Percentiles rank a stretch among this genome's conserved stretches.
phyloP scores from a whole-genome alignment of 2,329 filamentous ascomycete species.

The Fusarium cicatricum region DNA sequence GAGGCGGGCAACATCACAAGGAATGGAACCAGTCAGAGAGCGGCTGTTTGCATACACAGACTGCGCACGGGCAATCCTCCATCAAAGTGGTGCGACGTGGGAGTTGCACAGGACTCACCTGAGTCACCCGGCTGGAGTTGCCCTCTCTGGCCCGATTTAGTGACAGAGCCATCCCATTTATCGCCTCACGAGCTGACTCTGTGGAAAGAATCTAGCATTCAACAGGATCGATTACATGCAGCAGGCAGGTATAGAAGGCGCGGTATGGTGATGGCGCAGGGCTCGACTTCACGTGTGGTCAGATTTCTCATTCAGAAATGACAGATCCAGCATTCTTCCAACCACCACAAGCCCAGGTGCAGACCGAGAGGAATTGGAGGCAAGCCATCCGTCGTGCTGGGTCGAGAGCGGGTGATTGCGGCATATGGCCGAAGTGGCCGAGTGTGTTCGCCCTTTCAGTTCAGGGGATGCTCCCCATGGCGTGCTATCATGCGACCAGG shows the following conservation, averaged over 20 bases:
- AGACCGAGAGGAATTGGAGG: background rate
- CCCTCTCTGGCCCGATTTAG: background rate
- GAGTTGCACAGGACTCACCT: background rate
- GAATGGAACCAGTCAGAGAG: background rate
- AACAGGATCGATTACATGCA: background rate
- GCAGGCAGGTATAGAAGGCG: background rate
- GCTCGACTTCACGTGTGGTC: background rate
- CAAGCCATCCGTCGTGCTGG: background rate
- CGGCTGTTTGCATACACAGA: constrained; percentile 11
- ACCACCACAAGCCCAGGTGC: background rate
- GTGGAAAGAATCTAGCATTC: background rate
- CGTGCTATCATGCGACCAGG: background rate
- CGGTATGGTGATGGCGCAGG: background rate
- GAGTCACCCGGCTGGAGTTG: constrained; percentile 19
- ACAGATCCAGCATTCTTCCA: background rate
- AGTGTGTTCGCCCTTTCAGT: background rate
- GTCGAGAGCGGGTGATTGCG: too few species aligned
- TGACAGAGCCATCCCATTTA: background rate
- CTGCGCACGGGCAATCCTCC: background rate
- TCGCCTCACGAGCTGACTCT: background rate
- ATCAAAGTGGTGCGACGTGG: constrained; percentile 1
- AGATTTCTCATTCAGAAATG: too few species aligned
- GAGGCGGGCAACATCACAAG: background rate
- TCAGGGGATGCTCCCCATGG: too few species aligned
- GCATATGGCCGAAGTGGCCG: too few species aligned